Conservation (phyloP, 192 early-diverging fungal species). For the Dissophora globulifera region DNA sequence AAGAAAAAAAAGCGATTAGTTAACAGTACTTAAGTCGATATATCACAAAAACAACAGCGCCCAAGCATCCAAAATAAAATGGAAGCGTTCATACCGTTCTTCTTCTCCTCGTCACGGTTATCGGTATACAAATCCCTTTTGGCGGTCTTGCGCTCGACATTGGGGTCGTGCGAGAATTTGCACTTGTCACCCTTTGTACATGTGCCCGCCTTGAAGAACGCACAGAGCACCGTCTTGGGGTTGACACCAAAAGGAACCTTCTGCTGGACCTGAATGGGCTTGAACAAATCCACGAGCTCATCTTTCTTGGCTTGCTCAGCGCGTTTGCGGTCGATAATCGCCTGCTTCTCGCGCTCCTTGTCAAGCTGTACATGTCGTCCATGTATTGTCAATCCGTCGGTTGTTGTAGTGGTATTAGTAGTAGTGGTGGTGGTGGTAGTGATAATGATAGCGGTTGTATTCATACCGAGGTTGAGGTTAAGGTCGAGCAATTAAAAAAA, state of each 20-base stretch:
- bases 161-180: slow-evolving; percentile 97
- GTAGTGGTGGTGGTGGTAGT: no score
- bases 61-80: no score
- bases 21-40: no score
- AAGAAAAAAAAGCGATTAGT: neutral
- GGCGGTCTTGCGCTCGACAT: slow-evolving; percentile 86
- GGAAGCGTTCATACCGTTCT: slow-evolving; percentile 30
- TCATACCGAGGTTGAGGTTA: no score
- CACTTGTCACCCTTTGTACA: slow-evolving; percentile 94
- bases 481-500: no score
- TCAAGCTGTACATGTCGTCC: slow-evolving; percentile 59
- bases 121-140: slow-evolving; percentile 98
- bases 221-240: slow-evolving; percentile 95
- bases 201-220: slow-evolving; percentile 89
- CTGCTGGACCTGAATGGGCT: slow-evolving; percentile 82
- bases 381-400: neutral
- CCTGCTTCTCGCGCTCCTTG: slow-evolving; percentile 73
- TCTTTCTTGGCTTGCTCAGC: slow-evolving; percentile 89
- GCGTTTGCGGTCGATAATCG: slow-evolving; percentile 72
- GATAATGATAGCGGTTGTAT: no score
- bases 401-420: no score
- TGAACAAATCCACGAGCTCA: slow-evolving; percentile 92
- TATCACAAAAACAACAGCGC: no score
- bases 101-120: slow-evolving; percentile 72
- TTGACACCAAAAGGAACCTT: slow-evolving; percentile 99